A percentile compares a stretch with the other conserved stretches of the same genome.
These are phyloP conservation scores for Lantana camara DNA, from an alignment of 257 asterid species.

Conservation along the genomic window DNA sequence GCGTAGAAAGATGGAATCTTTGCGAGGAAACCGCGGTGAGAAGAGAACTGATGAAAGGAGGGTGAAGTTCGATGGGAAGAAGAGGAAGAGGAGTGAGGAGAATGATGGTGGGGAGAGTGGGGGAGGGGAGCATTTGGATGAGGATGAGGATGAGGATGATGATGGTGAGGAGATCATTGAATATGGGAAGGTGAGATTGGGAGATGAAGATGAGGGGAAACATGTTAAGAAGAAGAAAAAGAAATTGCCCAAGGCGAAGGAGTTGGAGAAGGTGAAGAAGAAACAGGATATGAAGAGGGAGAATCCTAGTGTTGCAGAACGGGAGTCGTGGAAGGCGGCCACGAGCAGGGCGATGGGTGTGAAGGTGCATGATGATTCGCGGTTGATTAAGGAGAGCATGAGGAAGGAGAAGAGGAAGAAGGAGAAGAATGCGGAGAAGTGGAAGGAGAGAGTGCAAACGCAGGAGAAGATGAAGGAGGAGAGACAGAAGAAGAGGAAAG, in stretches of 20 bases:
- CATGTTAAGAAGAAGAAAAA: conserved; percentile 51
- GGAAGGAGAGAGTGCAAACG: conserved; percentile 78
- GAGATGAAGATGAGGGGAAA: conserved; percentile 55
- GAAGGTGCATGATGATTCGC: conserved; percentile 80
- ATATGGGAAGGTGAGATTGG: conserved; percentile 74
- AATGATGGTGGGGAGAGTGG: conserved; percentile 35
- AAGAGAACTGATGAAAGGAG: conserved; percentile 35
- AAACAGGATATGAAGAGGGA: conserved; percentile 65
- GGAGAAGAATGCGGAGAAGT: conserved; percentile 72
- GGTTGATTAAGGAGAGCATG: conserved; percentile 72
- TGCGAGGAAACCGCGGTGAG: conserved; percentile 78
- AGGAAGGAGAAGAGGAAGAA: conserved; percentile 73
- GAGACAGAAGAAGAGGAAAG: conserved; percentile 77
- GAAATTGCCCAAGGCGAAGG: conserved; percentile 59
- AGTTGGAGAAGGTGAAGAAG: conserved; percentile 62
- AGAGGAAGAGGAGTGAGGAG: conserved; percentile 50
- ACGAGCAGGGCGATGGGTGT: conserved; percentile 74
- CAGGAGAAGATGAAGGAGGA: conserved; percentile 61
- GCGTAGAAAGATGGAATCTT: conserved; percentile 58
- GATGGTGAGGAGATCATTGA: conserved; percentile 59
- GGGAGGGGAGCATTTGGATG: conserved; percentile 24
- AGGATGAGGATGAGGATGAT: conserved; percentile 35
- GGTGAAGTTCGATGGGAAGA: conserved; percentile 37
- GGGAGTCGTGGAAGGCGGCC: conserved; percentile 82
- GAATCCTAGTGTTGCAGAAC: conserved; percentile 62